These are phyloP conservation scores for Dictyostelium intermedium DNA, from an alignment of 78 protist genomes.

Conservation along the genomic window DNA sequence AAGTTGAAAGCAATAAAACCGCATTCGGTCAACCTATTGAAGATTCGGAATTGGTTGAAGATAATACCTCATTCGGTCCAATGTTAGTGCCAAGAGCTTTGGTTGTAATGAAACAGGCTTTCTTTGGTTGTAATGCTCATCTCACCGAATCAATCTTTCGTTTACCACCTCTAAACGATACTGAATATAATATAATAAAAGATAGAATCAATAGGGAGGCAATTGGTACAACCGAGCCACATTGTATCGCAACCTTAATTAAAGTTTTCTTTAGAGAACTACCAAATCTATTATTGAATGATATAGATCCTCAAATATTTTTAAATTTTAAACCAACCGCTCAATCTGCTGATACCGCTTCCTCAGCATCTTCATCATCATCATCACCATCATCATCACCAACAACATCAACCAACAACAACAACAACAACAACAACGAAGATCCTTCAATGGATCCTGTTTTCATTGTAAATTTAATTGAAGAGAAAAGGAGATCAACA, in stretches of 20 bases:
- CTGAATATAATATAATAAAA: neutral
- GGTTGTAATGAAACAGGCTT: neutral
- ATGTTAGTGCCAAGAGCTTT: neutral
- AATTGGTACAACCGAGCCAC: neutral
- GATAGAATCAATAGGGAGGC: slow-evolving; percentile 12
- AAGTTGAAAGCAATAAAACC: slow-evolving; percentile 19
- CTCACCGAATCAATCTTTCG: slow-evolving; percentile 19
- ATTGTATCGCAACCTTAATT: slow-evolving; percentile 17
- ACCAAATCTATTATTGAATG: neutral
- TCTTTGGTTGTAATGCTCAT: neutral
- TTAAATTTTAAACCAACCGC: neutral
- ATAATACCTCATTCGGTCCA: neutral
- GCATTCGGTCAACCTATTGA: slow-evolving; percentile 48
- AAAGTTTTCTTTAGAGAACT: slow-evolving; percentile 38
- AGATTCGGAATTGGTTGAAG: neutral
- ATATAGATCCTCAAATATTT: neutral
- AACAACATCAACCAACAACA: neutral
- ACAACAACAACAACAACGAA: neutral
- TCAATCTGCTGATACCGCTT: neutral
- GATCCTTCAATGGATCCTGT: neutral
- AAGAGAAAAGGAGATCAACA: neutral
- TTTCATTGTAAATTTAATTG: neutral
- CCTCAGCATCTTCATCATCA: neutral
- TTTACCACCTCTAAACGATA: neutral
- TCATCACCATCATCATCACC: too few relatives aligned